Base-by-base conservation (phyloP, 2,329 filamentous ascomycete genomes). In the Colletotrichum liriopes region DNA sequence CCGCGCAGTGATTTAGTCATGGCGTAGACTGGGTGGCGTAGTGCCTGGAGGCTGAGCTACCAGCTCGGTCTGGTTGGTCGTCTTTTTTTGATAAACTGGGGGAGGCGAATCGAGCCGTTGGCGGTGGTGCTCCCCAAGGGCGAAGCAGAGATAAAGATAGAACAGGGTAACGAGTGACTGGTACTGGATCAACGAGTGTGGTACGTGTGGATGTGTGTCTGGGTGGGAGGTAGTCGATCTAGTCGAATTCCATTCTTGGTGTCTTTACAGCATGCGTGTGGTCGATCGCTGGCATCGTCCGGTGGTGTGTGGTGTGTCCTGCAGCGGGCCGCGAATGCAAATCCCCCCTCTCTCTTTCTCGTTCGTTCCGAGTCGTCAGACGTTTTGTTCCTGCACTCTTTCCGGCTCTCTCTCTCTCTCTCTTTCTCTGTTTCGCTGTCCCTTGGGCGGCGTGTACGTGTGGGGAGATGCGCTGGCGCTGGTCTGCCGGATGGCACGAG, bases 1-100 rank as follows among this genome's bases (percentile, higher is more conserved):
- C 82, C 83, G 79, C 79, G 81, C 76, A 77, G 79, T 78, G 82
- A 80, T 80, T 84, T 82, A 79, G 82, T 83, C 84, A 86, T 86
- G 74, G 81, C 81, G 82, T 77, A 81, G 81, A 82, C 79, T 80
- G 83, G 82, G 65, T 68, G 72, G 73, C 73, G 66, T 65, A 35
- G 59, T 65, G 65, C 61, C 68, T 60, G 32, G 67, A 72, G 69
- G 69, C 69, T 72, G 69, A 64, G 69, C 65, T 49, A 59, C 59
- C 52, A 18, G 47, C 69, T 66, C 55, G 52, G 23, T 41, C 56
- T 60, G 43, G 43, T 41, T 60, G 65, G 41, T 51, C 7, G 59
- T 69, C 16, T 39, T 26, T 64, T 68, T 49, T 62, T 41, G 61
- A 49, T 72, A 55, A 52, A 41, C 59, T 41, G 65, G 56, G 69